Conservation (phyloP, 345 rosid genomes). For the Cochlearia excelsa region DNA sequence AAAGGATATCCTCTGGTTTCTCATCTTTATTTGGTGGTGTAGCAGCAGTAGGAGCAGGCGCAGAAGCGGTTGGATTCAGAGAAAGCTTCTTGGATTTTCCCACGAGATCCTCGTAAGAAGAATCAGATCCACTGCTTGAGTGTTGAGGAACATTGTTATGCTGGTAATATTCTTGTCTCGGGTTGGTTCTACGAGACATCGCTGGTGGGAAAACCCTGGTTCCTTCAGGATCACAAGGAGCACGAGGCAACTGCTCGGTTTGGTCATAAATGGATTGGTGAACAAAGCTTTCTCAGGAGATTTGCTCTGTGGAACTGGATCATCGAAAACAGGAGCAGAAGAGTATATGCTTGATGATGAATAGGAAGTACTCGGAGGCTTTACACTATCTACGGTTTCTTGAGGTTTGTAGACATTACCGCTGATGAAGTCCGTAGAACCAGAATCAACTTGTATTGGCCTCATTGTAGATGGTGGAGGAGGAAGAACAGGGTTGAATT, state of each 20-base stretch:
- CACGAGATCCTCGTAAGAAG: constrained; percentile 56
- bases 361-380: constrained; percentile 17
- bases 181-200: constrained; percentile 58
- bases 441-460: constrained; percentile 40
- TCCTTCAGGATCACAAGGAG: constrained; percentile 65
- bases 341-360: no score
- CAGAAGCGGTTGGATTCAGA: constrained; percentile 43
- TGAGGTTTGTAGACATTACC: constrained; percentile 71
- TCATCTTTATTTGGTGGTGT: constrained; percentile 49
- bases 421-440: constrained; percentile 65
- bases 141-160: constrained; percentile 37
- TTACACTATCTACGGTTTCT: constrained; percentile 35
- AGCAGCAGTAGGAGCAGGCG: constrained; percentile 7
- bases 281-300: constrained; percentile 30
- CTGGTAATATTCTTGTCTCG: constrained; percentile 69
- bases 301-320: constrained; percentile 25
- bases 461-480: constrained; percentile 72
- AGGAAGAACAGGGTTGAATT: constrained; percentile 56
- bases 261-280: constrained; percentile 56
- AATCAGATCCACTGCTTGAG: constrained; percentile 49
- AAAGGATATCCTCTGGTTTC: constrained; percentile 80
- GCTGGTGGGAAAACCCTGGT: constrained; percentile 62
- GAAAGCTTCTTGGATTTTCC: constrained; percentile 66
- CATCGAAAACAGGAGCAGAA: constrained; percentile 5
- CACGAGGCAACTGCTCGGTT: constrained; percentile 61